Base-by-base conservation (phyloP, 805 yeast genomes). In the Danielia reshetovae region DNA sequence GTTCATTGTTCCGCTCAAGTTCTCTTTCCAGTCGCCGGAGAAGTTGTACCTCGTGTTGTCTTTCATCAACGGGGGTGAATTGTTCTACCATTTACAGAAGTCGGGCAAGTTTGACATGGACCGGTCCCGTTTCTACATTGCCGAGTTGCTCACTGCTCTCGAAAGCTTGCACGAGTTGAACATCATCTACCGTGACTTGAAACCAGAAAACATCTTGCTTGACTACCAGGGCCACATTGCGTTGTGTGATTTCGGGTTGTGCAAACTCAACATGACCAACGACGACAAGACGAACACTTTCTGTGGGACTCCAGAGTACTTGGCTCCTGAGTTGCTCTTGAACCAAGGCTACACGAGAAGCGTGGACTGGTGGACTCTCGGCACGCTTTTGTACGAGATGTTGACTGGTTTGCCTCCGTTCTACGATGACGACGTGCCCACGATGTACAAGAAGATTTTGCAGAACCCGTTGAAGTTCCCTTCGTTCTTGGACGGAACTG, bases 341-440 rank as follows among this genome's bases (percentile, higher is more conserved):
- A 93, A 94, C 31, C 88, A 85, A 56, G 97, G 97, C 2, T 93
- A 93, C 60, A 88, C 97, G 2, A 80, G 95, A 58, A 83, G 84
- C 7, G 97, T 93, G 15, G 98, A 93, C 61, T 93, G 96, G 90
- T 93, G 98, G 98, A 93, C 98, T 1, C 69, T 93, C 49, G 98
- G 98, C 27, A 89, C 90, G 12, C 69, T 93, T 35, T 68, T 93
- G 29, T 93, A 87, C 57, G 98, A 90, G 55, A 93, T 93, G 98
- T 69, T 93, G 41, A 88, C 97, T 1, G 96, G 97, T 1, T 72
- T 93, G 47, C 98, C 98, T 4, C 98, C 98, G 25, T 93, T 87
- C 58, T 93, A 87, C 57, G 97, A 93, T 56, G 96, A 89, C 55
- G 93, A 89, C 60, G 84, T 85, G 5, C 82, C 88, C 39, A 79